A percentile compares a stretch with the other conserved stretches of the same genome.
These are phyloP conservation scores for Stachybotrys elegans DNA, from an alignment of 2,329 filamentous ascomycete genomes.

Conservation along the genomic window DNA sequence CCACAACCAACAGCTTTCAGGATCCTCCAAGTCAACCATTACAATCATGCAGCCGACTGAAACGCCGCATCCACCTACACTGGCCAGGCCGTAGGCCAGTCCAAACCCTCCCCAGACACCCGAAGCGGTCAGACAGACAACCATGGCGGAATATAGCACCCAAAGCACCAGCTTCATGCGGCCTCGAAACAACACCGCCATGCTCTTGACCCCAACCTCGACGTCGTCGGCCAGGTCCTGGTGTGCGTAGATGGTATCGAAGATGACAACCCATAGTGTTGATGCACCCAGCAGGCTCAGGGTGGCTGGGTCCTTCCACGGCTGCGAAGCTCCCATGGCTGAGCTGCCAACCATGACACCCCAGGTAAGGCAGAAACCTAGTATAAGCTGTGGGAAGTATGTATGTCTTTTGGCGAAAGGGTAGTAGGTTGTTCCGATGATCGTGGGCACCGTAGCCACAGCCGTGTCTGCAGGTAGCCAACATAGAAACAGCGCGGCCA, in stretches of 20 bases:
- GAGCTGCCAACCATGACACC: conserved; percentile 23
- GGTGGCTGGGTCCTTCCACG: conserved; percentile 17
- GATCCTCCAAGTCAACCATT: neutral
- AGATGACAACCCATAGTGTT: conserved; percentile 26
- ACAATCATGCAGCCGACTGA: neutral
- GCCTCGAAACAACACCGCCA: conserved; percentile 16
- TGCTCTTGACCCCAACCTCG: conserved; percentile 25
- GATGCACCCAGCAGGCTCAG: conserved; percentile 19
- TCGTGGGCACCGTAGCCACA: conserved; percentile 19
- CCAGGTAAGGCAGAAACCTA: conserved; percentile 27
- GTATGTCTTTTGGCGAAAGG: conserved; percentile 30
- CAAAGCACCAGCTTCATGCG: neutral
- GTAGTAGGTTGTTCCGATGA: conserved; percentile 24
- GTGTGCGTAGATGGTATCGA: conserved; percentile 30
- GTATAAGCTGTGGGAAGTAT: conserved; percentile 27
- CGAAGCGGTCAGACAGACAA: neutral
- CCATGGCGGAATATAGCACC: neutral
- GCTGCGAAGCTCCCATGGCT: conserved; percentile 15
- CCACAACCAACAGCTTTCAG: neutral
- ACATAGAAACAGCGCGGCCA: conserved; percentile 12
- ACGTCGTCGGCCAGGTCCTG: conserved; percentile 28
- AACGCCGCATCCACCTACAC: neutral
- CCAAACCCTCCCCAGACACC: neutral
- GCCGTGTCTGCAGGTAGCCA: conserved; percentile 16
- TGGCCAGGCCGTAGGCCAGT: neutral